Evolutionary conservation across 1,284 basidiomycete species (phyloP).

Genomic region (Calocybe gambosa): DNA sequence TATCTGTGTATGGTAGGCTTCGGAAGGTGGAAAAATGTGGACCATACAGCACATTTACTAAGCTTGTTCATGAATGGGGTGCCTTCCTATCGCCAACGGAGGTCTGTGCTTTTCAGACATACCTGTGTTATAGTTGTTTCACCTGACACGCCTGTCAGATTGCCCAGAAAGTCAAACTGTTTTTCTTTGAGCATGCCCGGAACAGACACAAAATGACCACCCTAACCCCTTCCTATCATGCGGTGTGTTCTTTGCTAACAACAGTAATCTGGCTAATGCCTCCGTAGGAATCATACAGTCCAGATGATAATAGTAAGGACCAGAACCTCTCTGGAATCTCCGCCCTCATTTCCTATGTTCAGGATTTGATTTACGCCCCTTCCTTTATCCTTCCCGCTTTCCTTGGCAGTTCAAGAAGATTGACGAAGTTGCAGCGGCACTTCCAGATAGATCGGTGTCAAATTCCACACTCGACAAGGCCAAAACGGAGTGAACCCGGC

Average conservation of each 20-base stretch:
- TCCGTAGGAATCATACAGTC: slow-evolving; percentile 84
- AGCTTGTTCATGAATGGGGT: slow-evolving; percentile 92
- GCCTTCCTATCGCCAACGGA: slow-evolving; percentile 71
- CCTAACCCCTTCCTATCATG: slow-evolving; percentile 93
- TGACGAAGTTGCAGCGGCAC: slow-evolving; percentile 69
- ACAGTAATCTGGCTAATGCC: not conserved
- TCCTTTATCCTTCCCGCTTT: slow-evolving; percentile 92
- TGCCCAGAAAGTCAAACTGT: slow-evolving; percentile 94
- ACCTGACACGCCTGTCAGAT: slow-evolving; percentile 49
- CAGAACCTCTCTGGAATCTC: slow-evolving; percentile 3
- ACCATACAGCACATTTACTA: slow-evolving; percentile 94
- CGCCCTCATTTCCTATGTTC: slow-evolving; percentile 12
- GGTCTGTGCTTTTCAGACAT: slow-evolving; percentile 34
- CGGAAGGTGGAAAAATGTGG: slow-evolving; percentile 97
- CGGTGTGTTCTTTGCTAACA: slow-evolving; percentile 44
- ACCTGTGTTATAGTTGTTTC: not conserved
- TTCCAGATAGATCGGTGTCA: slow-evolving; percentile 64
- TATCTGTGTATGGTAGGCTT: slow-evolving; percentile 88
- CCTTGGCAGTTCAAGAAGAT: slow-evolving; percentile 97
- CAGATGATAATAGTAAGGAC: slow-evolving; percentile 87
- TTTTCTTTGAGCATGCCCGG: slow-evolving; percentile 95
- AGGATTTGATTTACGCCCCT: slow-evolving; percentile 95
- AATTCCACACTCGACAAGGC: slow-evolving; percentile 22
- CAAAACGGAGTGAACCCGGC: slow-evolving; percentile 27
- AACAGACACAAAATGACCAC: slow-evolving; percentile 99